Evolutionary conservation across 2,329 filamentous ascomycete genomes (phyloP).

Genomic region (Neonectria sp.): DNA sequence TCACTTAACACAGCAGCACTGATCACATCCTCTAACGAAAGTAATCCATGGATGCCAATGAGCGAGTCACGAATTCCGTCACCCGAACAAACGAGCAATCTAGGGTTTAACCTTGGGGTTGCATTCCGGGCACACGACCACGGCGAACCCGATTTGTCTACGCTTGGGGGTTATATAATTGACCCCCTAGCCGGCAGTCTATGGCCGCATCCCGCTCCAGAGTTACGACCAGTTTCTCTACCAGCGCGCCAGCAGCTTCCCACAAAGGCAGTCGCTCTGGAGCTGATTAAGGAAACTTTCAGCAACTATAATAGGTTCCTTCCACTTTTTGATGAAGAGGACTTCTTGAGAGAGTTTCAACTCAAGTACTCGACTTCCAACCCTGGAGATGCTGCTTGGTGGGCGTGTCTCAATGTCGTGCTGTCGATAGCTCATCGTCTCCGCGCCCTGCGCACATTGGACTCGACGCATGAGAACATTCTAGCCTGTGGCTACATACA

Average conservation of each 20-base stretch:
- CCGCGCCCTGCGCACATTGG: constrained; percentile 38
- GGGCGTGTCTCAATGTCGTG: constrained; percentile 46
- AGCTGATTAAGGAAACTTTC: constrained; percentile 34
- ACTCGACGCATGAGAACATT: constrained; percentile 31
- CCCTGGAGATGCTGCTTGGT: constrained; percentile 37
- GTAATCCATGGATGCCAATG: constrained; percentile 2
- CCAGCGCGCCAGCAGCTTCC: constrained; percentile 31
- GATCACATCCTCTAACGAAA: constrained; percentile 1
- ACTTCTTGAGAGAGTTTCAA: constrained; percentile 34
- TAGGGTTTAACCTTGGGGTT: constrained; percentile 1
- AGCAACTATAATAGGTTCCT: constrained; percentile 34
- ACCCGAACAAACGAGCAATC: constrained; percentile 2
- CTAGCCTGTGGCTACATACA: constrained; percentile 36
- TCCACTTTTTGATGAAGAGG: constrained; percentile 40
- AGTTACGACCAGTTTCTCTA: constrained; percentile 11
- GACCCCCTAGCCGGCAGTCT: constrained; percentile 10
- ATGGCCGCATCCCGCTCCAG: constrained; percentile 18
- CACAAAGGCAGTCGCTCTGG: constrained; percentile 28
- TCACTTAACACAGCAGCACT: not conserved
- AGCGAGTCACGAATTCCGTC: constrained; percentile 1
- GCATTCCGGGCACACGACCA: not conserved
- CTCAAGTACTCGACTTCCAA: constrained; percentile 28
- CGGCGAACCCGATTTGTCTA: constrained; percentile 4
- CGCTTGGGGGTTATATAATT: constrained; percentile 3
- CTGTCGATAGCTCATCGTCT: constrained; percentile 41